Percentiles rank a stretch among this genome's conserved stretches.
Evolutionary conservation across 768 basidiomycete species (phyloP).

Genomic region (Pisolithus albus): DNA sequence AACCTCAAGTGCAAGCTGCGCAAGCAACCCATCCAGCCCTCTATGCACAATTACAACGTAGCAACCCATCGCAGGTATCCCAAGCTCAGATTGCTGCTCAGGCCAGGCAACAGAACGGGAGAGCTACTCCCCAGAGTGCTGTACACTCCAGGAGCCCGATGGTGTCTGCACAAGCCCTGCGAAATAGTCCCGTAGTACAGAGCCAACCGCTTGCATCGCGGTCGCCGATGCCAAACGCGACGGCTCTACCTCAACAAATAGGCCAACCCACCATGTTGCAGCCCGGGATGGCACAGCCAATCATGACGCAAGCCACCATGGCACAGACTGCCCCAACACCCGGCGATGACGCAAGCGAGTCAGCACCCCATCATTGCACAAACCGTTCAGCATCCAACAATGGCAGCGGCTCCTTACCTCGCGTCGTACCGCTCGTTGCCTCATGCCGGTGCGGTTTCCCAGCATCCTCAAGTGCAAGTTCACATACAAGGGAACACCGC

Average conservation of each 20-base stretch:
- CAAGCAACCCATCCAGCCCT: constrained; percentile 15
- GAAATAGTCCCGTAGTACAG: constrained; percentile 32
- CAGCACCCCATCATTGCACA: no score
- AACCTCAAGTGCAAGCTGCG: constrained; percentile 9
- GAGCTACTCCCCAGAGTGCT: constrained; percentile 23
- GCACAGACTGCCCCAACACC: constrained; percentile 21
- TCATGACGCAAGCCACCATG: constrained; percentile 18
- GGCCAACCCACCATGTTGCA: constrained; percentile 10
- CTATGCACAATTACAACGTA: constrained; percentile 14
- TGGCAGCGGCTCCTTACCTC: constrained; percentile 26
- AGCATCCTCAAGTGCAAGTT: constrained; percentile 19
- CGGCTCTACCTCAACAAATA: constrained; percentile 19
- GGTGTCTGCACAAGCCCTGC: constrained; percentile 12
- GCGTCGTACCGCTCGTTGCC: constrained; percentile 30
- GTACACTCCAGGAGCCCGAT: constrained; percentile 13
- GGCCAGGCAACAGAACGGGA: constrained; percentile 20
- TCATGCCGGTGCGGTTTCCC: constrained; percentile 18
- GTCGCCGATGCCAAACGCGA: constrained; percentile 16
- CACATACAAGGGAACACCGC: constrained; percentile 23
- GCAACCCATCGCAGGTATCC: constrained; percentile 12
- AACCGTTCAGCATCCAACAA: no score
- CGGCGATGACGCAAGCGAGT: constrained; percentile 7
- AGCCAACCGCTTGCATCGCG: constrained; percentile 20
- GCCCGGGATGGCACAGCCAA: constrained; percentile 12
- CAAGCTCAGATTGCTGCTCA: constrained; percentile 20